Percentiles rank a stretch among this genome's conserved stretches.
Conservation (phyloP, 176 grass and related monocot species). For the Aegilops umbellulata region DNA sequence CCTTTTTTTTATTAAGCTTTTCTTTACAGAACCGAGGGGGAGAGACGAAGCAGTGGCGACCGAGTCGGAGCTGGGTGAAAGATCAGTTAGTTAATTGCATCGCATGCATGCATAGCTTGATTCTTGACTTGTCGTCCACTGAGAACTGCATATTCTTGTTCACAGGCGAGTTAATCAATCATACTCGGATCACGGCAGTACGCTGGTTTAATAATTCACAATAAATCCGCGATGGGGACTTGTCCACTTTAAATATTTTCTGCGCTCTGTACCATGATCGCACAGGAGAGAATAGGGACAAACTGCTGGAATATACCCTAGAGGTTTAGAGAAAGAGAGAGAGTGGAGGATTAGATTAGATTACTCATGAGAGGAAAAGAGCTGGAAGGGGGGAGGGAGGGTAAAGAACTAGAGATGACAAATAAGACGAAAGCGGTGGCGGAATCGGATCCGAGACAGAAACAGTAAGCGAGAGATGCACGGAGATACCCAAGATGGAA, state of each 20-base stretch:
- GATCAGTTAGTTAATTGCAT: background rate
- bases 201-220: background rate
- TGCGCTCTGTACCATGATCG: background rate
- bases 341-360: background rate
- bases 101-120: background rate
- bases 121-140: constrained; percentile 11
- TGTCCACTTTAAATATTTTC: background rate
- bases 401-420: background rate
- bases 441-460: constrained; percentile 13
- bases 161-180: background rate
- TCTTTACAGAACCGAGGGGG: background rate
- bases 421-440: background rate
- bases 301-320: background rate
- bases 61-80: background rate
- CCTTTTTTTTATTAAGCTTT: background rate
- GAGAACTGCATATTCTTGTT: background rate
- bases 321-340: background rate
- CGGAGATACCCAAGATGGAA: constrained; percentile 19
- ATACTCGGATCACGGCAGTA: background rate
- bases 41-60: background rate
- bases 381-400: background rate
- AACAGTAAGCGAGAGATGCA: constrained; percentile 7
- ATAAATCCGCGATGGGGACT: background rate
- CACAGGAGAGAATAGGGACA: background rate
- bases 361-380: background rate